Evolutionary conservation across 2,329 filamentous ascomycete genomes (phyloP).

Genomic region (Alternaria consortialis): DNA sequence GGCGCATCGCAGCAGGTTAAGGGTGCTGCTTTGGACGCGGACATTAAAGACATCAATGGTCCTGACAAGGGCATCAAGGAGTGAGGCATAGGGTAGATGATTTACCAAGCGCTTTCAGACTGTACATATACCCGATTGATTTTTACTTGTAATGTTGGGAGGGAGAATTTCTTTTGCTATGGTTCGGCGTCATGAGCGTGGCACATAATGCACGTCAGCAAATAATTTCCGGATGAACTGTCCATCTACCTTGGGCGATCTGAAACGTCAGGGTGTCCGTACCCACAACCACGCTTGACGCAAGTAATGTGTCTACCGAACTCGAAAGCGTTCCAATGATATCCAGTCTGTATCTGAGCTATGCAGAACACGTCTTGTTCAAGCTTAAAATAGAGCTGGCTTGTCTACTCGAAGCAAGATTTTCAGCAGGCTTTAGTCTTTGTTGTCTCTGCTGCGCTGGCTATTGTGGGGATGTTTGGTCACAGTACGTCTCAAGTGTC

Average conservation of each 20-base stretch:
- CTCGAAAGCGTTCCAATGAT: not conserved
- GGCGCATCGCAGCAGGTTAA: constrained; percentile 28
- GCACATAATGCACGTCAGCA: not conserved
- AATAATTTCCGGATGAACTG: constrained; percentile 5
- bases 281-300: not conserved
- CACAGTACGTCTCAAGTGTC: constrained; percentile 12
- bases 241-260: constrained; percentile 3
- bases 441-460: constrained; percentile 15
- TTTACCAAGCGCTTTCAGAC: constrained; percentile 3
- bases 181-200: not conserved
- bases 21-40: constrained; percentile 26
- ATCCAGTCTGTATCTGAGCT: not conserved
- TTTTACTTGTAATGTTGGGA: constrained; percentile 7
- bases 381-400: not conserved
- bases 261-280: constrained; percentile 4
- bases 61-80: constrained; percentile 26
- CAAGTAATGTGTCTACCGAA: not conserved
- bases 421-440: constrained; percentile 1
- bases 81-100: constrained; percentile 8
- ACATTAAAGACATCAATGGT: constrained; percentile 30
- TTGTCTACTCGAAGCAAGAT: not conserved
- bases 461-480: constrained; percentile 11
- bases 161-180: not conserved
- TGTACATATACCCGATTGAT: constrained; percentile 31
- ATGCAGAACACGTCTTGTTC: not conserved